A percentile compares a stretch with the other conserved stretches of the same genome.
These are phyloP conservation scores for Collybia nuda DNA, from an alignment of 768 basidiomycete species.

Conservation along the genomic window DNA sequence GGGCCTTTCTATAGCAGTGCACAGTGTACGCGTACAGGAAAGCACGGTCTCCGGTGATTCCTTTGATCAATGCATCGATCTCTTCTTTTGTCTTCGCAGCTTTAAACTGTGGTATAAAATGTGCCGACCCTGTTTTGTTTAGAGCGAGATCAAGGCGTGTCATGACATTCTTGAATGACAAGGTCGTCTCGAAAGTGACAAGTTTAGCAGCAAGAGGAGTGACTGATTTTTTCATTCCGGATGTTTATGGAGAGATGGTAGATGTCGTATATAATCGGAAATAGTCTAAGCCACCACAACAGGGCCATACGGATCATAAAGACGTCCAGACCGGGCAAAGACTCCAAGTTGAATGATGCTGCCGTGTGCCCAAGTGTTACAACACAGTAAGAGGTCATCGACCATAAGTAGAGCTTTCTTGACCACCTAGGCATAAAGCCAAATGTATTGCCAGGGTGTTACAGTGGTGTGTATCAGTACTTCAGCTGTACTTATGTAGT, in stretches of 20 bases:
- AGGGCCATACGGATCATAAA: no score
- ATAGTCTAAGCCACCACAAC: no score
- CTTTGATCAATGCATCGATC: conserved; percentile 30
- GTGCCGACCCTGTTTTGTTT: conserved; percentile 34
- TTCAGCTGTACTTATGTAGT: no score
- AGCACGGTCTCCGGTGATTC: conserved; percentile 29
- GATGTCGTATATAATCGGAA: neutral
- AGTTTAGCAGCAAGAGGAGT: conserved; percentile 37
- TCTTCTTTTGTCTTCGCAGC: conserved; percentile 32
- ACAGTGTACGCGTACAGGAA: conserved; percentile 41
- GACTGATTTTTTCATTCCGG: conserved; percentile 24
- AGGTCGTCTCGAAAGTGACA: conserved; percentile 40
- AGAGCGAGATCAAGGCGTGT: conserved; percentile 41
- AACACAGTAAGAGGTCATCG: no score
- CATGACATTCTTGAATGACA: conserved; percentile 39
- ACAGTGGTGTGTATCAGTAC: no score
- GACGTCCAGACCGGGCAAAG: no score
- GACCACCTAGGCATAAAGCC: no score
- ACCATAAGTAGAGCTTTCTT: no score
- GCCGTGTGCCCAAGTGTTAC: no score
- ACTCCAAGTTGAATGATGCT: no score
- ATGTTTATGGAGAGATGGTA: neutral
- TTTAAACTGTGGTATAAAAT: conserved; percentile 21
- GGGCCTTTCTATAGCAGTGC: neutral
- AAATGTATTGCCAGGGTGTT: no score